Evolutionary conservation across 2,329 filamentous ascomycete genomes (phyloP).

Genomic region (Penicillium sclerotigenum): DNA sequence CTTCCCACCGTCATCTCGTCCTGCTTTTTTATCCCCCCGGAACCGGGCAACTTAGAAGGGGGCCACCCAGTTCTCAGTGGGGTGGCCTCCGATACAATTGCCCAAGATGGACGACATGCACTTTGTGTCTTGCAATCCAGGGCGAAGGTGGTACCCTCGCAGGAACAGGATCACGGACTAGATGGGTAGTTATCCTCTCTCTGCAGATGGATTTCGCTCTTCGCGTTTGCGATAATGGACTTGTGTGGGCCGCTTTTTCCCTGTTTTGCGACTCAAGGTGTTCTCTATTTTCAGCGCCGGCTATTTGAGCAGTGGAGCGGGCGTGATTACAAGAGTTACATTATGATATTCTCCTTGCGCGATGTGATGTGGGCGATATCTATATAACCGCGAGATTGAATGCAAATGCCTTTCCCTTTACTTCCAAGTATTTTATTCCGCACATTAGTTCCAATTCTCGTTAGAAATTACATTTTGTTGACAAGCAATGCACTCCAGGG

Average conservation of each 20-base stretch:
- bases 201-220: constrained; percentile 36
- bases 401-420: constrained; percentile 5
- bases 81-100: constrained; percentile 58
- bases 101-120: constrained; percentile 47
- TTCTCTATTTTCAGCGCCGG: constrained; percentile 16
- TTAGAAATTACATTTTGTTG: constrained; percentile 7
- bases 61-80: constrained; percentile 47
- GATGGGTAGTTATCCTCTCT: constrained; percentile 35
- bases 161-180: not conserved
- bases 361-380: not conserved
- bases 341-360: constrained; percentile 8
- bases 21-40: not conserved
- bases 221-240: constrained; percentile 14
- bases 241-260: constrained; percentile 1
- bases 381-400: constrained; percentile 6
- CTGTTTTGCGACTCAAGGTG: constrained; percentile 2
- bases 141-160: not conserved
- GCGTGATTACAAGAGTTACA: constrained; percentile 41
- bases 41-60: constrained; percentile 56
- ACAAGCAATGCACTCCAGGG: constrained; percentile 16
- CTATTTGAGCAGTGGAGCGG: constrained; percentile 25
- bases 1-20: not conserved
- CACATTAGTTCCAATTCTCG: not conserved
- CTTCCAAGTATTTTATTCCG: not conserved
- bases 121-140: constrained; percentile 1